Base-by-base conservation (phyloP, 441 rosid species). In the Jatropha podagrica region DNA sequence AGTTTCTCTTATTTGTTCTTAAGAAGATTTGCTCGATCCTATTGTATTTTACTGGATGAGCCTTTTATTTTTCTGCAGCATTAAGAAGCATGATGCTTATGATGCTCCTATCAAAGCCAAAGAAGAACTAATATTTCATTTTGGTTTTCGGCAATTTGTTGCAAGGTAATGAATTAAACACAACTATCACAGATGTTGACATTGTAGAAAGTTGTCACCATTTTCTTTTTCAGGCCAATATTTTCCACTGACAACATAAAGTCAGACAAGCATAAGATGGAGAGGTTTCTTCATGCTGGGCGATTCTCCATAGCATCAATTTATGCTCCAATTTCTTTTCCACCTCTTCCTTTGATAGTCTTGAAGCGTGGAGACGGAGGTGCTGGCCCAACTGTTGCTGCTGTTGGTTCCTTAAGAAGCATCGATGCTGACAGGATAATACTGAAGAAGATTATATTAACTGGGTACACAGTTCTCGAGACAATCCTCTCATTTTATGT, bases 211-310 rank as follows among this genome's bases (percentile, higher is more conserved):
- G 67, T 64, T 32, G 41, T 69, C 15, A 70, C 9, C 8, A 23
- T 69, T 73, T 20, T 73, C 40, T 20, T 63, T 81, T 80, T 74
- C 91, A 93, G 98, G 86, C 99, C 97, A 1, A 83, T 92, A 78
- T 94, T 93, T 85, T 92, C 97, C 32, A 81, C 92, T 0, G 95
- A 94, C 83, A 89, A 85, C 74, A 80, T 90, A 69, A 88, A 87
- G 71, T 89, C 97, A 17, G 98, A 90, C 83, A 96, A 92, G 83
- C 93, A 91, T 83, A 91, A 94, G 88, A 94, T 96, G 99, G 98
- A 91, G 82, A 92, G 97, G 75, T 93, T 93, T 81, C 92, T 96
- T 76, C 99, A 92, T 69, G 85, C 95, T 0, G 97, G 98, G 8
- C 74, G 89, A 71, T 94, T 92, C 80, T 87, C 91, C 3, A 71